Conservation (phyloP, 2,329 filamentous ascomycete genomes). For the Claviceps pusilla region DNA sequence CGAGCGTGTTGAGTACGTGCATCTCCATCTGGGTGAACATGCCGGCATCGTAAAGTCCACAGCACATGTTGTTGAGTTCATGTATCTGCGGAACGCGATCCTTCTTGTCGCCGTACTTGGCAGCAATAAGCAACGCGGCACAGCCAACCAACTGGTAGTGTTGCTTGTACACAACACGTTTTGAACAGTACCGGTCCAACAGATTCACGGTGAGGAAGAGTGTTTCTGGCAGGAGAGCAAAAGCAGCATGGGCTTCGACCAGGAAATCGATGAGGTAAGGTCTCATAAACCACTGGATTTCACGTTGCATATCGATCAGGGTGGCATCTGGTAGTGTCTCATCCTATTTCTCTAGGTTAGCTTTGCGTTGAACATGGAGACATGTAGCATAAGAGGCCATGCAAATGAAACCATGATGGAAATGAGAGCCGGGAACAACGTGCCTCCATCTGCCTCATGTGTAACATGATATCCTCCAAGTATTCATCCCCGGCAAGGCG, state of each 20-base stretch:
- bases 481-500: slow-evolving; percentile 77
- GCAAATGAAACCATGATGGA: not conserved
- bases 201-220: slow-evolving; percentile 94
- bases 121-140: slow-evolving; percentile 85
- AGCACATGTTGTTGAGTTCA: slow-evolving; percentile 98
- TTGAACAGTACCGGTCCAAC: slow-evolving; percentile 93
- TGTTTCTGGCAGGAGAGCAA: slow-evolving; percentile 84
- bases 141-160: slow-evolving; percentile 97
- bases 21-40: slow-evolving; percentile 99
- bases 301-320: slow-evolving; percentile 95
- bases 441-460: slow-evolving; percentile 92
- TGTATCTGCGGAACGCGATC: slow-evolving; percentile 94
- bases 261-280: slow-evolving; percentile 97
- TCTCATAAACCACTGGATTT: slow-evolving; percentile 99
- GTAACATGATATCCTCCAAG: slow-evolving; percentile 80
- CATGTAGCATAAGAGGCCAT: not conserved
- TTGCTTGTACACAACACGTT: slow-evolving; percentile 94
- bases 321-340: slow-evolving; percentile 91
- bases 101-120: slow-evolving; percentile 98
- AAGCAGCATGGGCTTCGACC: slow-evolving; percentile 90
- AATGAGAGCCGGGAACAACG: slow-evolving; percentile 11
- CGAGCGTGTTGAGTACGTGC: slow-evolving; percentile 94
- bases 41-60: slow-evolving; percentile 91
- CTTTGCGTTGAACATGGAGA: not conserved
- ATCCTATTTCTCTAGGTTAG: slow-evolving; percentile 29